These are phyloP conservation scores for Trebouxia gelatinosa DNA, from an alignment of 163 green algal genomes.

Conservation along the genomic window DNA sequence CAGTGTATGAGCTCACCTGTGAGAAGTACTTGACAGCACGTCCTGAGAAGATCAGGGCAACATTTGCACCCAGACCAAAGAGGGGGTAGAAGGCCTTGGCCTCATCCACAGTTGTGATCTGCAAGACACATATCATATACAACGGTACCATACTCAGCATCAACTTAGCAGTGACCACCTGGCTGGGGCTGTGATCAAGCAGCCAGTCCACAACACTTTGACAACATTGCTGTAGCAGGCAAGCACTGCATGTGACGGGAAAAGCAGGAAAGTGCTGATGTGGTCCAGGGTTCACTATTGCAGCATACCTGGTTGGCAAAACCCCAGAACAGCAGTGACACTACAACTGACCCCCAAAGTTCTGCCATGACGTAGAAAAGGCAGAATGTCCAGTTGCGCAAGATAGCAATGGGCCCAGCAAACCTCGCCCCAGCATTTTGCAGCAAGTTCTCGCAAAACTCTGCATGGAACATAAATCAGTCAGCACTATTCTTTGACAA, in stretches of 20 bases:
- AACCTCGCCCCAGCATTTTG: conserved; percentile 78
- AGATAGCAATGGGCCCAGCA: conserved; percentile 94
- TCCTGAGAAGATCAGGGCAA: conserved; percentile 97
- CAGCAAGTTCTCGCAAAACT: conserved; percentile 81
- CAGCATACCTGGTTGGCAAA: conserved; percentile 89
- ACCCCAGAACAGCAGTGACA: conserved; percentile 99
- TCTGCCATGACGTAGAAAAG: conserved; percentile 99
- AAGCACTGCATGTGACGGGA: too few relatives aligned
- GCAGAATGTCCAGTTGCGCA: conserved; percentile 99
- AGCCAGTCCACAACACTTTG: too few relatives aligned
- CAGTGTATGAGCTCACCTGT: conserved; percentile 37
- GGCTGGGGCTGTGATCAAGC: too few relatives aligned
- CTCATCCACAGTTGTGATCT: conserved; percentile 97
- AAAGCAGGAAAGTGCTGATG: too few relatives aligned
- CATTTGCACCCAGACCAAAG: conserved; percentile 97
- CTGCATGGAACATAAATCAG: too few relatives aligned
- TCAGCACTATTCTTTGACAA: too few relatives aligned
- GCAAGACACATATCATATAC: too few relatives aligned
- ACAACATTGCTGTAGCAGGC: too few relatives aligned
- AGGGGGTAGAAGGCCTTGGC: conserved; percentile 98
- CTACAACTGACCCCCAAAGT: conserved; percentile 98
- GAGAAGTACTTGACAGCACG: conserved; percentile 91
- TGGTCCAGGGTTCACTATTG: too few relatives aligned
- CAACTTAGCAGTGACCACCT: too few relatives aligned
- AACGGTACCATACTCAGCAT: too few relatives aligned